Conservation (phyloP, 306 rosid genomes). For the Hippophae tibetana region DNA sequence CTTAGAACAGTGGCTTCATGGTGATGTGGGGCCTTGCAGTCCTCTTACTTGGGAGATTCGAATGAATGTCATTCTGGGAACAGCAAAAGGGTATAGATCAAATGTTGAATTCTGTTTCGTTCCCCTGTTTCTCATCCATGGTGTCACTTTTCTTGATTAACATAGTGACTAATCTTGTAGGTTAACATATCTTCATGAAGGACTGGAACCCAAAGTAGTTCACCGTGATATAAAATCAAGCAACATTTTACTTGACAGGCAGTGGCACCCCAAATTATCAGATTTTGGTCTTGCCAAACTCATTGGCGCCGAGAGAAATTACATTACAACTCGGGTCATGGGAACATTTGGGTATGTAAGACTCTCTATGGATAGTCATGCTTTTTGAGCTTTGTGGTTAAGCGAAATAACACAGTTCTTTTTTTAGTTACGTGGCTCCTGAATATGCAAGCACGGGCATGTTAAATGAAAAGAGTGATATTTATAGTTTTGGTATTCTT, state of each 20-base stretch:
- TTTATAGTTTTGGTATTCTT: slow-evolving; percentile 82
- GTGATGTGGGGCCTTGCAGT: slow-evolving; percentile 73
- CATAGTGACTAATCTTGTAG: slow-evolving; percentile 26
- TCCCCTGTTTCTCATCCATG: slow-evolving; percentile 3
- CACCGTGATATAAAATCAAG: slow-evolving; percentile 88
- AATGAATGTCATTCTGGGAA: slow-evolving; percentile 69
- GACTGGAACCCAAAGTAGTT: slow-evolving; percentile 89
- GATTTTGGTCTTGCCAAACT: slow-evolving; percentile 94
- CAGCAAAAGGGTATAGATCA: slow-evolving; percentile 63
- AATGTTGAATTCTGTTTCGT: neutral
- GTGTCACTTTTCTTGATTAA: neutral
- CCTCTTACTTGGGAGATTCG: slow-evolving; percentile 83
- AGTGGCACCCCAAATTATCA: slow-evolving; percentile 84
- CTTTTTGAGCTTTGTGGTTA: neutral
- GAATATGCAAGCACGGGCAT: slow-evolving; percentile 92
- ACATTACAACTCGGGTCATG: slow-evolving; percentile 87
- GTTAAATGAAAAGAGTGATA: slow-evolving; percentile 84
- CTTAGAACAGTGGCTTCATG: slow-evolving; percentile 87
- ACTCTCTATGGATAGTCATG: neutral
- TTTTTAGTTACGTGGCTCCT: slow-evolving; percentile 81
- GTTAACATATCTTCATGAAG: slow-evolving; percentile 77
- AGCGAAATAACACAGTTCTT: neutral
- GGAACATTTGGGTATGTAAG: slow-evolving; percentile 79
- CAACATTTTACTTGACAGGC: slow-evolving; percentile 78
- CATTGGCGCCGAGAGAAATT: slow-evolving; percentile 65